Evolutionary conservation across 108 stramenopile species (phyloP).

Genomic region (Phaeodactylum tricornutum): DNA sequence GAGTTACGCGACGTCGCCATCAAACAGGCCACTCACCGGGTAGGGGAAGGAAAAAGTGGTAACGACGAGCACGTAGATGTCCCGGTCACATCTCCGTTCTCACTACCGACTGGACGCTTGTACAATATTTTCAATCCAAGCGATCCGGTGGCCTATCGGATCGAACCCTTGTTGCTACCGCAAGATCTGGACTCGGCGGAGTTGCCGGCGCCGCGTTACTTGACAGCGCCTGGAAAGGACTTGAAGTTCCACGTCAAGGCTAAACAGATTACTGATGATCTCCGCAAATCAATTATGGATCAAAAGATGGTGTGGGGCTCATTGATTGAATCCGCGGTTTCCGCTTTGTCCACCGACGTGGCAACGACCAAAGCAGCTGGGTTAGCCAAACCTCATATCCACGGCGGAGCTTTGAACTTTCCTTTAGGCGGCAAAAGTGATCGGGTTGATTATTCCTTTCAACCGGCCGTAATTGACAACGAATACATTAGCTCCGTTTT

Average conservation of each 20-base stretch:
- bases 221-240: slow-evolving; percentile 51
- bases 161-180: slow-evolving; percentile 47
- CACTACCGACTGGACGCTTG: slow-evolving; percentile 43
- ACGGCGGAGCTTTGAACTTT: no score
- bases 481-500: slow-evolving; percentile 35
- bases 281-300: slow-evolving; percentile 33
- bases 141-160: slow-evolving; percentile 79
- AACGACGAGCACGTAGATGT: background rate
- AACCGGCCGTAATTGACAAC: slow-evolving; percentile 67
- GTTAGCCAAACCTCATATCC: background rate
- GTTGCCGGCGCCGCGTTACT: slow-evolving; percentile 33
- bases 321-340: background rate
- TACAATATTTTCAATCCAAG: slow-evolving; percentile 78
- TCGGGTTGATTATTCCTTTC: slow-evolving; percentile 58
- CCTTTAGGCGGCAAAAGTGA: slow-evolving; percentile 48
- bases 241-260: slow-evolving; percentile 75
- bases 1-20: slow-evolving; percentile 42
- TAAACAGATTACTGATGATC: slow-evolving; percentile 43
- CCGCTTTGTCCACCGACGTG: background rate
- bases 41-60: background rate
- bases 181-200: background rate
- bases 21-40: slow-evolving; percentile 16
- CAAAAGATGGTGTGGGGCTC: slow-evolving; percentile 3
- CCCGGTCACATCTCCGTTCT: slow-evolving; percentile 41
- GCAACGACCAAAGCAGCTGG: background rate